Evolutionary conservation across 129 eudicot species (phyloP).

Genomic region (Cynara cardunculus): DNA sequence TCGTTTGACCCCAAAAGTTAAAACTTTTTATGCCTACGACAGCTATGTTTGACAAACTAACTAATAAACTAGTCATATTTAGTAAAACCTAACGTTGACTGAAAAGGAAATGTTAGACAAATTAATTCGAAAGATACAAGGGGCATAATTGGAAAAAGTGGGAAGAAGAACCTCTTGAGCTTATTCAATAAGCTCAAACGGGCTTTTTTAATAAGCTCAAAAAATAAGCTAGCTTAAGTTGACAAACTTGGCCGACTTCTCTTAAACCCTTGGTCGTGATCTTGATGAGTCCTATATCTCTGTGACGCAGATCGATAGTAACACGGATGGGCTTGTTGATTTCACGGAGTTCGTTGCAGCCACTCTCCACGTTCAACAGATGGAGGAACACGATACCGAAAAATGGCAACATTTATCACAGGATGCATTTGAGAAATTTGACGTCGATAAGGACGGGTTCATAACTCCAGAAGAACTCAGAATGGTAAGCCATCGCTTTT

Average conservation of each 20-base stretch:
- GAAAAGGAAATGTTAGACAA: background rate
- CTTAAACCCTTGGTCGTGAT: background rate
- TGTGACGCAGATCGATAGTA: slow-evolving; percentile 79
- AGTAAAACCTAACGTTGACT: background rate
- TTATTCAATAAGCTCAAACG: background rate
- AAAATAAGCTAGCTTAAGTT: background rate
- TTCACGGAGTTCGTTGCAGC: slow-evolving; percentile 96
- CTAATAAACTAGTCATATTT: background rate
- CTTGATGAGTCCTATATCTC: slow-evolving; percentile 1
- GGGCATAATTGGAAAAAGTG: background rate
- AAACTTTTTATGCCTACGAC: background rate
- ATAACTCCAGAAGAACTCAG: slow-evolving; percentile 90
- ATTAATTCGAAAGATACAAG: background rate
- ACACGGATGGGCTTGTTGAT: slow-evolving; percentile 89
- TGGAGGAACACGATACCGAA: slow-evolving; percentile 72
- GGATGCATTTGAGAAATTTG: slow-evolving; percentile 94
- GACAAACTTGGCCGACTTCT: no score
- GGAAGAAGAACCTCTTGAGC: background rate
- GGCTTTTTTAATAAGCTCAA: background rate
- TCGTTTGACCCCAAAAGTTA: slow-evolving; percentile 11
- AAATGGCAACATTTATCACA: slow-evolving; percentile 85
- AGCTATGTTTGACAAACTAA: background rate
- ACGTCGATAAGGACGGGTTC: slow-evolving; percentile 85
- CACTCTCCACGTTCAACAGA: slow-evolving; percentile 86
- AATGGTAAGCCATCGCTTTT: slow-evolving; percentile 48